Conservation (phyloP, 2,329 filamentous ascomycete genomes). For the Coniochaeta sp. region DNA sequence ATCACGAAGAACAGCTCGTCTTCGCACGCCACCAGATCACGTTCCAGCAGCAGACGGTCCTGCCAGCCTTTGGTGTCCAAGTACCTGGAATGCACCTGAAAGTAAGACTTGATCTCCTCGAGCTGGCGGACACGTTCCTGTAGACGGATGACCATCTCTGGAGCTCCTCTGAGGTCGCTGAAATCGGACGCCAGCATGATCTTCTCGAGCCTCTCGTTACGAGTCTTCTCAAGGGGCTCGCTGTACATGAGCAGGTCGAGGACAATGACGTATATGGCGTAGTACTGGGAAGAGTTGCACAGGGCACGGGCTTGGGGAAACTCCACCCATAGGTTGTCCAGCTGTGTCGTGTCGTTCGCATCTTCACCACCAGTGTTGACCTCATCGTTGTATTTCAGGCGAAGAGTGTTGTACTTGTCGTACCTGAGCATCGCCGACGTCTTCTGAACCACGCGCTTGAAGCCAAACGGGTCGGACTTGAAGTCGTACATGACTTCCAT, state of each 20-base stretch:
- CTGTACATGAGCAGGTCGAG: constrained; percentile 92
- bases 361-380: constrained; percentile 54
- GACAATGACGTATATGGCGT: constrained; percentile 96
- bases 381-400: constrained; percentile 94
- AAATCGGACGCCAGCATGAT: constrained; percentile 99
- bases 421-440: constrained; percentile 92
- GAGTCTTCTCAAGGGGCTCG: constrained; percentile 94
- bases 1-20: constrained; percentile 99
- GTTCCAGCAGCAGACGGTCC: constrained; percentile 80
- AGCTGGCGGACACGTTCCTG: constrained; percentile 91
- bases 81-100: constrained; percentile 84
- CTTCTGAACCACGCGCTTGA: constrained; percentile 92
- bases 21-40: constrained; percentile 81
- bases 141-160: constrained; percentile 83
- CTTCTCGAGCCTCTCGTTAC: constrained; percentile 90
- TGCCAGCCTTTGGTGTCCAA: constrained; percentile 88
- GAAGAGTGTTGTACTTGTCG: constrained; percentile 96
- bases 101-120: constrained; percentile 93
- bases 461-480: constrained; percentile 88
- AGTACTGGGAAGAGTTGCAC: constrained; percentile 96
- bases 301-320: constrained; percentile 92
- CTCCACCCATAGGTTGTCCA: constrained; percentile 94
- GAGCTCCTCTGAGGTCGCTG: constrained; percentile 88
- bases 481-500: constrained; percentile 99
- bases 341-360: constrained; percentile 61